phyloP scores from a whole-genome alignment of 73 alveolate species.

The Paramecium sonneborni region DNA sequence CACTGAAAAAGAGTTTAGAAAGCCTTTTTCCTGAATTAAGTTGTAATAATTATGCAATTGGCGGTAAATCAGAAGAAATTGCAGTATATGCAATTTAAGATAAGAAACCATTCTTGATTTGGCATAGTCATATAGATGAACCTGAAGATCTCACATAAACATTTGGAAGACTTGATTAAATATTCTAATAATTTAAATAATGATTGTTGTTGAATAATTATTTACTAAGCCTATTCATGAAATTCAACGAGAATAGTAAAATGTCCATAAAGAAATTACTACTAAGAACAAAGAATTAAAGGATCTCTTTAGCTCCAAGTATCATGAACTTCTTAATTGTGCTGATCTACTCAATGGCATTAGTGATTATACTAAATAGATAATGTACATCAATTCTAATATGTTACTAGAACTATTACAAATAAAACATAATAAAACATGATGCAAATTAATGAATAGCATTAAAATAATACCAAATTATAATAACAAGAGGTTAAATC shows the following conservation, averaged over 20 bases:
- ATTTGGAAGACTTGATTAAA: not conserved
- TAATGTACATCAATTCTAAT: not conserved
- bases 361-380: slow-evolving; percentile 1
- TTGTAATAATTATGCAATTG: not conserved
- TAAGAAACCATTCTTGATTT: not conserved
- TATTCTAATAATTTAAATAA: slow-evolving; percentile 9
- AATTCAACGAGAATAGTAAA: not conserved
- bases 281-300: slow-evolving; percentile 16
- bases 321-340: slow-evolving; percentile 23
- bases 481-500: not conserved
- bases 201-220: slow-evolving; percentile 25
- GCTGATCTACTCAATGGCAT: slow-evolving; percentile 38
- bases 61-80: not conserved
- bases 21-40: not conserved
- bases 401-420: not conserved
- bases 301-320: slow-evolving; percentile 28
- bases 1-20: not conserved
- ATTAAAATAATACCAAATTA: not conserved
- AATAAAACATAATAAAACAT: slow-evolving; percentile 23
- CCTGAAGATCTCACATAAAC: not conserved
- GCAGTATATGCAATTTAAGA: slow-evolving; percentile 18
- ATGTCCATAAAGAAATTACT: slow-evolving; percentile 1
- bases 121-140: slow-evolving; percentile 38
- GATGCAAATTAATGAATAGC: not conserved
- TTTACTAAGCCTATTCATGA: slow-evolving; percentile 15